phyloP scores from a whole-genome alignment of 1,139 yeast genomes.

The Scheffersomyces lignicola region DNA sequence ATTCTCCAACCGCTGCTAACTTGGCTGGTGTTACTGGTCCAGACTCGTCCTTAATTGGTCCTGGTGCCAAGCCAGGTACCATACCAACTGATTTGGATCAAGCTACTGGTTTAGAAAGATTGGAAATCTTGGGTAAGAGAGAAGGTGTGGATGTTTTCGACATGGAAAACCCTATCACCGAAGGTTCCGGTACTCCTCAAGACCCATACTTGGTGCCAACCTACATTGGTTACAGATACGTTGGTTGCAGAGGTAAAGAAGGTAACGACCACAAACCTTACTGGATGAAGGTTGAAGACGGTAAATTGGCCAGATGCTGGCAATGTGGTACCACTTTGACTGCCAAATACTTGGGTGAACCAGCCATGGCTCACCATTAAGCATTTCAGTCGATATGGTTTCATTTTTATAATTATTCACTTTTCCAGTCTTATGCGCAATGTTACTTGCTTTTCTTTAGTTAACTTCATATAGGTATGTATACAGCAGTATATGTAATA shows the following conservation, averaged over 20 bases:
- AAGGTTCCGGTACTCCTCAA: slow-evolving; percentile 83
- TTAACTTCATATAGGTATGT: neutral
- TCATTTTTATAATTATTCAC: neutral
- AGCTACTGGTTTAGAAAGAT: slow-evolving; percentile 98
- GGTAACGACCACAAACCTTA: slow-evolving; percentile 87
- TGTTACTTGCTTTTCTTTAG: neutral
- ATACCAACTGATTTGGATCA: slow-evolving; percentile 94
- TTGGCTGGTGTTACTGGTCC: slow-evolving; percentile 81
- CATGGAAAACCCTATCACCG: slow-evolving; percentile 80
- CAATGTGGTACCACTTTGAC: slow-evolving; percentile 97
- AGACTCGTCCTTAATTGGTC: slow-evolving; percentile 75
- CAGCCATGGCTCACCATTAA: slow-evolving; percentile 58
- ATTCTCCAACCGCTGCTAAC: slow-evolving; percentile 60
- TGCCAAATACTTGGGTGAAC: slow-evolving; percentile 85
- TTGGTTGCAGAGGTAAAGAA: slow-evolving; percentile 91
- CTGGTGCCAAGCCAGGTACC: slow-evolving; percentile 80
- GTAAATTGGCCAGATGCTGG: slow-evolving; percentile 93
- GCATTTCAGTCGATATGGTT: slow-evolving; percentile 2
- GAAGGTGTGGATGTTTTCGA: slow-evolving; percentile 97
- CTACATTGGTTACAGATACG: slow-evolving; percentile 90
- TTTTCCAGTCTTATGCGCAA: neutral
- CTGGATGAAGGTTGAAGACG: slow-evolving; percentile 92
- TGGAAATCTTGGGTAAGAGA: slow-evolving; percentile 89
- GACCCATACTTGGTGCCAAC: slow-evolving; percentile 91
- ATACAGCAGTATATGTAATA: too few relatives aligned